phyloP scores from a whole-genome alignment of 2,329 filamentous ascomycete genomes.

The Tolypocladium album region DNA sequence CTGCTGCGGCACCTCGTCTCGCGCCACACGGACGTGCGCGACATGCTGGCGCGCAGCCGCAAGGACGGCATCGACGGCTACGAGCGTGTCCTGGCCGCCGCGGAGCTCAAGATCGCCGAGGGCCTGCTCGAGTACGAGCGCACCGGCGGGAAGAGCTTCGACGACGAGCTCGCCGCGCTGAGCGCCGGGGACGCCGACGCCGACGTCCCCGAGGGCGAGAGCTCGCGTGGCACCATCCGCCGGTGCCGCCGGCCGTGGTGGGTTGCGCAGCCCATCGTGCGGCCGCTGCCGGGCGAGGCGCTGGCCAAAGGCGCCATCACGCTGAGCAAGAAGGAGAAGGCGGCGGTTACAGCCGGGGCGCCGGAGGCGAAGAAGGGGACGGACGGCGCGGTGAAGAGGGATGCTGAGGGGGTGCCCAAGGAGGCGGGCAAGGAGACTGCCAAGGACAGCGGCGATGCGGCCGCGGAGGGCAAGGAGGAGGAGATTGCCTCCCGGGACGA shows the following conservation, averaged over 20 bases:
- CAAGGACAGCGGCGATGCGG: not conserved
- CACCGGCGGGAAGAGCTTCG: constrained; percentile 38
- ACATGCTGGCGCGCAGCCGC: constrained; percentile 62
- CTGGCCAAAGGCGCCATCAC: constrained; percentile 68
- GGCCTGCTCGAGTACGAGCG: constrained; percentile 59
- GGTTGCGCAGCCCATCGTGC: constrained; percentile 79
- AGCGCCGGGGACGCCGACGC: constrained; percentile 6
- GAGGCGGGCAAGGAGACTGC: not conserved
- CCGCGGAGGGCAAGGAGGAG: constrained; percentile 2
- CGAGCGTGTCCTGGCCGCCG: constrained; percentile 63
- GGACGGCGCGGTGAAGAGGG: not conserved
- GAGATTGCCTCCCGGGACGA: constrained; percentile 8
- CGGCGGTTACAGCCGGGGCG: constrained; percentile 11
- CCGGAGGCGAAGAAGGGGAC: constrained; percentile 11
- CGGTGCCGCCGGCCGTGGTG: constrained; percentile 77
- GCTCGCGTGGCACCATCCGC: constrained; percentile 56
- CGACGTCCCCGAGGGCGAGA: constrained; percentile 35
- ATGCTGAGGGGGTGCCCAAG: not conserved
- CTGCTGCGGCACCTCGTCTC: constrained; percentile 74
- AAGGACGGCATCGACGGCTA: constrained; percentile 65
- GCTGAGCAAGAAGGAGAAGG: constrained; percentile 56
- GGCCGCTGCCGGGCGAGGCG: constrained; percentile 81
- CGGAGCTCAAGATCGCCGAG: constrained; percentile 63
- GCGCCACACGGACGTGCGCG: constrained; percentile 71
- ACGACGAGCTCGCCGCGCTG: constrained; percentile 22